Evolutionary conservation across 2,329 filamentous ascomycete species (phyloP).

Genomic region (Sporothrix mexicana): DNA sequence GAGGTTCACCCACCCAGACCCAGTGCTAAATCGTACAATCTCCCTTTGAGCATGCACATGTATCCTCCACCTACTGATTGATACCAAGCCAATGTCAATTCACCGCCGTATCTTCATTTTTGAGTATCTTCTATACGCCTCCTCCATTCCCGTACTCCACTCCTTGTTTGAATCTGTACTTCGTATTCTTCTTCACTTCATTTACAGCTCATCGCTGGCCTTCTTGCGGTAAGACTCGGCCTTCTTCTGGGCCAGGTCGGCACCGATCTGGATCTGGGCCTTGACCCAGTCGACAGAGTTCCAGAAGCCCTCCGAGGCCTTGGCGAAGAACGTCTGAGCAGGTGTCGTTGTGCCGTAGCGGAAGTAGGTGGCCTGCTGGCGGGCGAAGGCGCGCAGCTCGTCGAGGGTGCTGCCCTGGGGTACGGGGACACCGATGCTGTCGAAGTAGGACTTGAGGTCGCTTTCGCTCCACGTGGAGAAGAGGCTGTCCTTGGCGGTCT

Average conservation of each 20-base stretch:
- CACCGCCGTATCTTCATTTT: background rate
- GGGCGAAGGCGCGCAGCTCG: conserved; percentile 71
- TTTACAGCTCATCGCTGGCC: conserved; percentile 57
- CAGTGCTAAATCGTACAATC: conserved; percentile 14
- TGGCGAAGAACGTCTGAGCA: conserved; percentile 68
- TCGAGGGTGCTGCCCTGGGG: conserved; percentile 73
- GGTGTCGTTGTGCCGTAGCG: conserved; percentile 74
- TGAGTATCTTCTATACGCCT: background rate
- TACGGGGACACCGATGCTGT: conserved; percentile 73
- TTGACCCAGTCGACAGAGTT: conserved; percentile 56
- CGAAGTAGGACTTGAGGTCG: conserved; percentile 79
- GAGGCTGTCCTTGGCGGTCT: conserved; percentile 65
- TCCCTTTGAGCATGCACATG: conserved; percentile 9
- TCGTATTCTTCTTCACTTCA: background rate
- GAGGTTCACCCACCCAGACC: background rate
- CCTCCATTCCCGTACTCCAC: background rate
- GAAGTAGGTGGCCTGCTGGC: conserved; percentile 77
- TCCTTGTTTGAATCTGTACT: no score
- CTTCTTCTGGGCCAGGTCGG: conserved; percentile 57
- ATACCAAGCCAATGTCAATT: background rate
- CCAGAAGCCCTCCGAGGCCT: conserved; percentile 57
- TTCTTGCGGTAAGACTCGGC: conserved; percentile 48
- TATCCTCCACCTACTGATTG: background rate
- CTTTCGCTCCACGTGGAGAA: conserved; percentile 77
- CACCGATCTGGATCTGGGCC: conserved; percentile 55